These are phyloP conservation scores for Aspergillus panamensis DNA, from an alignment of 495 filamentous ascomycete species.

Conservation along the genomic window DNA sequence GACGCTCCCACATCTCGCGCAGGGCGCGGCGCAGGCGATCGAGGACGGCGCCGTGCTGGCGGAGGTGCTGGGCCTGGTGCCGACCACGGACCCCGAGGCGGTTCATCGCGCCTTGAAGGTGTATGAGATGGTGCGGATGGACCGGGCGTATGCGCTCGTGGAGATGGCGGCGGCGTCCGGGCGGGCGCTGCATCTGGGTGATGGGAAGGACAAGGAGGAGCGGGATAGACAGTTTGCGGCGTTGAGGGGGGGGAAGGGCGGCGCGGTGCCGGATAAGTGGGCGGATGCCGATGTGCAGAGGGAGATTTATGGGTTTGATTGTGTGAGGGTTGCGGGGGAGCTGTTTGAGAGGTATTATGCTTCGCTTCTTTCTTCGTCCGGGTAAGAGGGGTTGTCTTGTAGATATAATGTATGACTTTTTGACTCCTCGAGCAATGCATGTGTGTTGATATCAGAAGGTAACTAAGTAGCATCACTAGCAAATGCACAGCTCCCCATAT, in stretches of 20 bases:
- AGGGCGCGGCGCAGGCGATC: constrained; percentile 83
- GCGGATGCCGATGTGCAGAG: constrained; percentile 74
- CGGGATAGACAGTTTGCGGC: constrained; percentile 67
- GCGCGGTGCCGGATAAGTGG: constrained; percentile 72
- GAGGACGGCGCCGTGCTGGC: constrained; percentile 74
- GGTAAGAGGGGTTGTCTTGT: too few relatives aligned
- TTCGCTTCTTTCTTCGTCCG: constrained; percentile 25
- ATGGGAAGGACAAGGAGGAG: constrained; percentile 71
- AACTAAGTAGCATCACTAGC: too few relatives aligned
- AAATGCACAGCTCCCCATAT: constrained; percentile 78
- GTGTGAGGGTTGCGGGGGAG: constrained; percentile 56
- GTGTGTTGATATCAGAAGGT: too few relatives aligned
- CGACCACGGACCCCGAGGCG: constrained; percentile 48
- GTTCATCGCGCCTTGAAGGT: constrained; percentile 64
- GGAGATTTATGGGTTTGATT: constrained; percentile 72
- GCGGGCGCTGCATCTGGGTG: constrained; percentile 66
- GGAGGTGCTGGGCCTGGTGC: constrained; percentile 57
- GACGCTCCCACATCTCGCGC: constrained; percentile 70
- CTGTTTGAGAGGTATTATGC: constrained; percentile 57
- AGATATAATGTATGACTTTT: constrained; percentile 5
- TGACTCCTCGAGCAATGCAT: neutral
- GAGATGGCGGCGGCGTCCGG: constrained; percentile 66
- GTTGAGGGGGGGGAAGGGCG: constrained; percentile 56
- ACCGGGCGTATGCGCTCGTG: constrained; percentile 65
- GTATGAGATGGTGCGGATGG: constrained; percentile 71